These are phyloP conservation scores for Plasmodium relictum DNA, from an alignment of 169 alveolate genomes.

Conservation along the genomic window DNA sequence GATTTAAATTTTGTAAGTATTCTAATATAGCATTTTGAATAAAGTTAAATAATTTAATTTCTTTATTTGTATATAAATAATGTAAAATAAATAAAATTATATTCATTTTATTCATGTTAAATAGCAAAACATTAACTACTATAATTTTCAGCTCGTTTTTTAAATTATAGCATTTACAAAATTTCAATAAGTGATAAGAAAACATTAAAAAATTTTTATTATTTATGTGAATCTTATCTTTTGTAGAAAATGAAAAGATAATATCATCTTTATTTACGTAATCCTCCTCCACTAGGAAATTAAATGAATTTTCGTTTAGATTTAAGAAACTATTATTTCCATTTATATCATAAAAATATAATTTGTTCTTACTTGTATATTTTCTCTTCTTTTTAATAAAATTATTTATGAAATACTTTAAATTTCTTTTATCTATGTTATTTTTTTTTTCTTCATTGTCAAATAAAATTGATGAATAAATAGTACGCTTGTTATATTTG, in stretches of 20 bases:
- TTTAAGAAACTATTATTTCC: not conserved
- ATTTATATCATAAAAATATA: not conserved
- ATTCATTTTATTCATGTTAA: conserved; percentile 19
- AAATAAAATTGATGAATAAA: not conserved
- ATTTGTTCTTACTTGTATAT: not conserved
- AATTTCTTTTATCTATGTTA: not conserved
- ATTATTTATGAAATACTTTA: not conserved
- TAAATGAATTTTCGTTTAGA: not conserved
- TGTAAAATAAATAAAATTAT: conserved; percentile 16
- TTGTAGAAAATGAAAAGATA: not conserved
- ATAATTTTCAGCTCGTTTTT: conserved; percentile 6
- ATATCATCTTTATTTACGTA: conserved; percentile 3
- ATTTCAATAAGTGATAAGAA: conserved; percentile 33
- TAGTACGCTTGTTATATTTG: not conserved
- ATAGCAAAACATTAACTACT: conserved; percentile 9
- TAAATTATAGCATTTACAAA: not conserved
- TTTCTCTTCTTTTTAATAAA: not conserved
- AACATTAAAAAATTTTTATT: conserved; percentile 47
- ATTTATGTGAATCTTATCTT: conserved; percentile 8
- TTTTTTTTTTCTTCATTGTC: not conserved
- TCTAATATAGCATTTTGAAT: conserved; percentile 31
- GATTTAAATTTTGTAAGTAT: conserved; percentile 9
- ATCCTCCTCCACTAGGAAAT: not conserved
- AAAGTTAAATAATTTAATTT: conserved; percentile 30
- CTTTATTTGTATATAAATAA: conserved; percentile 45